Evolutionary conservation across 148 eudicot species (phyloP), one percentile per base, ranked within the genome.

Genomic region (Chenopodium formosanum): DNA sequence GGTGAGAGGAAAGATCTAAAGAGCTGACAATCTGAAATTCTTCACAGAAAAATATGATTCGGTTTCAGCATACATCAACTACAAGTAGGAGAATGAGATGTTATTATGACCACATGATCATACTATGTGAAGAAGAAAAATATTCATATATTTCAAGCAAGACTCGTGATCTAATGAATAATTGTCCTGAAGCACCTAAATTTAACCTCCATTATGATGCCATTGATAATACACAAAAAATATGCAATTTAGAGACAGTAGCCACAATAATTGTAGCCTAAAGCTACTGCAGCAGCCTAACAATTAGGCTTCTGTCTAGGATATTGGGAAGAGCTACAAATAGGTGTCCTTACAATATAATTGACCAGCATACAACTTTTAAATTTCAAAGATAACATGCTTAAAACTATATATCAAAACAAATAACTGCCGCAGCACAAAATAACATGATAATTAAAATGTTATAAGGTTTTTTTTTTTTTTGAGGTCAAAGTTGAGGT

Each of bases 171-270:
- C 13, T 1, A 2, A 48, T 48, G 53, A 50, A 50, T 50, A 2
- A 50, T 50, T 50, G 53, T 50, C 53, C 53, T 11, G 14, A 11
- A 50, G 25, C 16, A 50, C 46, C 46, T 16, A 73, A 29, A 12
- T 71, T 72, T 32, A 56, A 78, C 68, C 11, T 46, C 22, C 20
- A 58, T 4, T 44, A 78, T 78, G 73, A 67, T 48, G 60, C 62
- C 27, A 17, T 67, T 66, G 2, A 31, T 46, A 27, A 66, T 1
- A 67, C 13, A 17, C 1, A 56, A 50, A 13, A 50, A 13, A 9
- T 11, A 50, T 0, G 53, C 53, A 50, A 50, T 50, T 3, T 50
- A 50, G 53, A 11, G 12, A 50, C 53, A 50, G 14, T 9, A 56
- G 29, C 29, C 25, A 69, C 11, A 56, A 50, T 13, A 50, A 70